A percentile compares a stretch with the other conserved stretches of the same genome.
phyloP scores from a whole-genome alignment of 257 asterid species.

The Salvia miltiorrhiza region DNA sequence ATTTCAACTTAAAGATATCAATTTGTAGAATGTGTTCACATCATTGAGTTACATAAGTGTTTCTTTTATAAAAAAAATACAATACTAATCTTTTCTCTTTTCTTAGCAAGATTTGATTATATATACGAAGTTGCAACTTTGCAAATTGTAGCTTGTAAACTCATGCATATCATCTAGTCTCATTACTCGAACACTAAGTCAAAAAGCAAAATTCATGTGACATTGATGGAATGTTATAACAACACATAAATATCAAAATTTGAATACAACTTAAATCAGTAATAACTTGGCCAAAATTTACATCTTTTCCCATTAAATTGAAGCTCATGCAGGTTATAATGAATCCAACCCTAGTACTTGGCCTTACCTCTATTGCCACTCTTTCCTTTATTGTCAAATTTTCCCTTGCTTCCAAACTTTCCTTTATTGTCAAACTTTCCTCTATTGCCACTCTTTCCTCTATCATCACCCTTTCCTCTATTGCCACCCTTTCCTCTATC shows the following conservation, averaged over 20 bases:
- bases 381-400: neutral
- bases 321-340: neutral
- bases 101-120: too few species aligned
- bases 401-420: neutral
- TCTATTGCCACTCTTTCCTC: neutral
- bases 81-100: too few species aligned
- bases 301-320: slow-evolving; percentile 5
- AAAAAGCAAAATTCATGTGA: neutral
- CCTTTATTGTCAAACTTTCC: neutral
- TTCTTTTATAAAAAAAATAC: too few species aligned
- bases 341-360: slow-evolving; percentile 14
- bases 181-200: neutral
- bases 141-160: too few species aligned
- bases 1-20: too few species aligned
- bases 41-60: too few species aligned
- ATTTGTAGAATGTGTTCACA: too few species aligned
- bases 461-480: neutral
- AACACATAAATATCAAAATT: neutral
- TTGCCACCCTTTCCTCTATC: neutral
- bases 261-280: neutral
- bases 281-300: slow-evolving; percentile 3
- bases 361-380: slow-evolving; percentile 17
- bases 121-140: too few species aligned
- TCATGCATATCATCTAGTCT: neutral
- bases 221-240: neutral